Conservation (phyloP, 345 rosid species). For the Heritiera littoralis region DNA sequence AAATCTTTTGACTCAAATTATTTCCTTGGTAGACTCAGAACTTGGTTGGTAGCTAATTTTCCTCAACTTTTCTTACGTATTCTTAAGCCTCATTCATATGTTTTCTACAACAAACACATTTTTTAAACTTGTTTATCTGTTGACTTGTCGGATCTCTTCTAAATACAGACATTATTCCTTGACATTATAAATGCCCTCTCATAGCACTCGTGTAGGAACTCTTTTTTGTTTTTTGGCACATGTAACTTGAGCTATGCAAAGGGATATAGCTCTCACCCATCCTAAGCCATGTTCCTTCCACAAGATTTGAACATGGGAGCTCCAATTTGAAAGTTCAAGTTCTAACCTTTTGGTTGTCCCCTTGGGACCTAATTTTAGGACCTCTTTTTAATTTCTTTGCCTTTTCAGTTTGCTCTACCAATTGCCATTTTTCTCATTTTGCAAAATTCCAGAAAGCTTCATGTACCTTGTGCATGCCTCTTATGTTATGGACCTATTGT, state of each 20-base stretch:
- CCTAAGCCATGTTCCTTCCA: background rate
- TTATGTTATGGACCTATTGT: too few relatives aligned
- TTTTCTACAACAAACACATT: too few relatives aligned
- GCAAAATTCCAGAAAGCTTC: background rate
- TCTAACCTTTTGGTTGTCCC: background rate
- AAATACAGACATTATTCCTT: background rate
- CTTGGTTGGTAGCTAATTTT: background rate
- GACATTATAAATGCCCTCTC: background rate
- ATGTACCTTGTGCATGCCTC: background rate
- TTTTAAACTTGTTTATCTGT: background rate
- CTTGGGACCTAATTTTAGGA: background rate
- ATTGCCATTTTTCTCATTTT: background rate
- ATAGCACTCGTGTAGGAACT: background rate
- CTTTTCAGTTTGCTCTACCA: background rate
- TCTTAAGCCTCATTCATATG: background rate
- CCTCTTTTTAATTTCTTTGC: background rate
- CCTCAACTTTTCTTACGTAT: background rate
- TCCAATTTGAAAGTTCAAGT: background rate
- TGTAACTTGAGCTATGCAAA: background rate
- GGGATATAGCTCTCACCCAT: background rate
- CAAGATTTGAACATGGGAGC: background rate
- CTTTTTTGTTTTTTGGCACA: background rate
- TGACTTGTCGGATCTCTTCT: background rate
- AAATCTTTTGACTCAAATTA: background rate
- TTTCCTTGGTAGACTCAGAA: background rate